phyloP scores from a whole-genome alignment of 1,284 basidiomycete genomes.

The Sporisorium reilianum region DNA sequence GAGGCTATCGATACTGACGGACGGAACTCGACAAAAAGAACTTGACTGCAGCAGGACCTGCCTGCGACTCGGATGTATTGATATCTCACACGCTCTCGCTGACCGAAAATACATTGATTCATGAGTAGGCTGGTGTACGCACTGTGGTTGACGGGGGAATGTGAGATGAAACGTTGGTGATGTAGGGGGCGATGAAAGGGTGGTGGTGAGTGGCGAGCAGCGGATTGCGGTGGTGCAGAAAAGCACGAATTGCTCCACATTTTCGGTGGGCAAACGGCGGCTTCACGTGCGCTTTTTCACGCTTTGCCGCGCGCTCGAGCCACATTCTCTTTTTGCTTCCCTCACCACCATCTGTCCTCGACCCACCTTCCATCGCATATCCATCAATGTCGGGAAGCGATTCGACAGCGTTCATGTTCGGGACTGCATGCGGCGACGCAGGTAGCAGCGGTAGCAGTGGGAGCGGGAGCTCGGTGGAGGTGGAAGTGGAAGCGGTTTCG shows the following conservation, averaged over 20 bases:
- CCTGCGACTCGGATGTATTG: slow-evolving; percentile 7
- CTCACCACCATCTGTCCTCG: background rate
- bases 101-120: slow-evolving; percentile 1
- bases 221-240: too few species aligned
- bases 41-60: background rate
- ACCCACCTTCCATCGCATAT: background rate
- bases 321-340: background rate
- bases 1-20: slow-evolving; percentile 5
- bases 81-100: background rate
- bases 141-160: too few species aligned
- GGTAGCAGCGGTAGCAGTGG: background rate
- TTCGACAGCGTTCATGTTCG: background rate
- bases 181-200: background rate
- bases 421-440: background rate
- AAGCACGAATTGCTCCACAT: too few species aligned
- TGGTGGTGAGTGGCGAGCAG: too few species aligned
- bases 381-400: background rate
- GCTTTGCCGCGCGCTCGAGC: background rate
- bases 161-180: too few species aligned
- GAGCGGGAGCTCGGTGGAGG: background rate
- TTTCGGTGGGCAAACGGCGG: background rate
- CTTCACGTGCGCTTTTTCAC: background rate
- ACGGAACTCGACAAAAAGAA: background rate
- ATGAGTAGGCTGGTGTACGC: background rate
- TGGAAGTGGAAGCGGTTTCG: too few species aligned